Evolutionary conservation across 345 rosid genomes (phyloP).

Genomic region (Ricinus communis): DNA sequence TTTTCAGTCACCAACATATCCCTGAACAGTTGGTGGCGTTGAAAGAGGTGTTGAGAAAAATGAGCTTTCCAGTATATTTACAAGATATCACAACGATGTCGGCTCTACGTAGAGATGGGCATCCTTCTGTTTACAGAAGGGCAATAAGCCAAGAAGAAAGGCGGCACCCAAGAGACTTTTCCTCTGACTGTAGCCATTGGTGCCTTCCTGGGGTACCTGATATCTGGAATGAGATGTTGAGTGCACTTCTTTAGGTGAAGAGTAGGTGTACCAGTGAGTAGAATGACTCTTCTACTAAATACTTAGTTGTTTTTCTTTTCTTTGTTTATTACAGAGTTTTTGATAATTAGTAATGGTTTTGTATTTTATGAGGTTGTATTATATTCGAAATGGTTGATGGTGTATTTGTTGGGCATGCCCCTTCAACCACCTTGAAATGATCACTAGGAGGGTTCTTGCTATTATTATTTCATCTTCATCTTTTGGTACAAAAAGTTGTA

Average conservation of each 20-base stretch:
- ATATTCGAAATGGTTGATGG: neutral
- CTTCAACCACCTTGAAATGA: too few relatives aligned
- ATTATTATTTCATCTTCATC: too few relatives aligned
- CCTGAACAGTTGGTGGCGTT: conserved; percentile 64
- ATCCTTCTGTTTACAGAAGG: conserved; percentile 83
- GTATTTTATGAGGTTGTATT: conserved; percentile 19
- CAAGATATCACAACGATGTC: conserved; percentile 84
- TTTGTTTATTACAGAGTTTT: neutral
- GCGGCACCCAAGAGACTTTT: conserved; percentile 40
- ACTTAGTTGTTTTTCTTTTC: neutral
- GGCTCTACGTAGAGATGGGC: conserved; percentile 78
- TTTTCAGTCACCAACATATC: conserved; percentile 56
- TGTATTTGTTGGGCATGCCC: too few relatives aligned
- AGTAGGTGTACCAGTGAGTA: neutral
- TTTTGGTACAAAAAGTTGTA: too few relatives aligned
- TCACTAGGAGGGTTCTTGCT: too few relatives aligned
- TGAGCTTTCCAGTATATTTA: conserved; percentile 72
- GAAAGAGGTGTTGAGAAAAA: conserved; percentile 60
- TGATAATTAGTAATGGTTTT: conserved; percentile 21
- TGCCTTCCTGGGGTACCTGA: conserved; percentile 98
- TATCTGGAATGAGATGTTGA: conserved; percentile 88
- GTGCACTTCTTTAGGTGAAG: conserved; percentile 41
- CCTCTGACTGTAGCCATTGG: conserved; percentile 96
- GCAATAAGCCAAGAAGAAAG: conserved; percentile 49
- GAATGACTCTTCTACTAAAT: conserved; percentile 23